Evolutionary conservation across 495 filamentous ascomycete genomes (phyloP).

Genomic region (Acidomyces sp.): DNA sequence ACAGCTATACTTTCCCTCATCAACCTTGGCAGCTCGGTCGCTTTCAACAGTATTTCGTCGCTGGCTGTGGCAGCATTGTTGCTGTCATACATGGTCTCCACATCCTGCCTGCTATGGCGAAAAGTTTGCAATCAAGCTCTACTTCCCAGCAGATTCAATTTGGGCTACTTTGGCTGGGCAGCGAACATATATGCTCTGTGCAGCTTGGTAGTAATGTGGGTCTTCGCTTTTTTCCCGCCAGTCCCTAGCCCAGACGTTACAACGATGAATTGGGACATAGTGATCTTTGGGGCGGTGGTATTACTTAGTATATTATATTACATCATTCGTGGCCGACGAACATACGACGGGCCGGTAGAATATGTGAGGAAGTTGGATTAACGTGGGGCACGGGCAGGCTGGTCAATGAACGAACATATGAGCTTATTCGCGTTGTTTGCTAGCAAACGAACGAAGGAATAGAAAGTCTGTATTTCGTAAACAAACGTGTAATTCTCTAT

Average conservation of each 20-base stretch:
- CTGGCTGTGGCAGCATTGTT: conserved; percentile 17
- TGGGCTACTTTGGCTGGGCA: conserved; percentile 27
- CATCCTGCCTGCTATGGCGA: conserved; percentile 13
- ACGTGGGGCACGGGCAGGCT: background rate
- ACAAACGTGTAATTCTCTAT: too few relatives aligned
- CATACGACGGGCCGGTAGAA: conserved; percentile 25
- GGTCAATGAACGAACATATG: too few relatives aligned
- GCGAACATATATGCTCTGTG: conserved; percentile 34
- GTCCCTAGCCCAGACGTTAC: conserved; percentile 27
- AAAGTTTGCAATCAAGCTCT: conserved; percentile 22
- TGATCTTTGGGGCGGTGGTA: conserved; percentile 18
- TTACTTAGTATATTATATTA: conserved; percentile 20
- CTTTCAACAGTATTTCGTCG: conserved; percentile 38
- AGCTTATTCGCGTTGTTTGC: too few relatives aligned
- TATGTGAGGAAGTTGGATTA: conserved; percentile 21
- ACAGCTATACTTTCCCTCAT: conserved; percentile 32
- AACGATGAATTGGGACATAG: conserved; percentile 38
- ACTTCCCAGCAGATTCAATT: conserved; percentile 20
- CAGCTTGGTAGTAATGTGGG: conserved; percentile 32
- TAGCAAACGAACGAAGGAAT: too few relatives aligned
- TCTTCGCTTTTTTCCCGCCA: conserved; percentile 37
- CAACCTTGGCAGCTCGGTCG: conserved; percentile 37
- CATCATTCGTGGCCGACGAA: conserved; percentile 17
- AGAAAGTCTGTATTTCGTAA: too few relatives aligned
- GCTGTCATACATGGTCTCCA: conserved; percentile 15